Evolutionary conservation across 176 grass and related monocot species (phyloP), one percentile per base, ranked within the genome.

Genomic region (Phoenix roebelenii): DNA sequence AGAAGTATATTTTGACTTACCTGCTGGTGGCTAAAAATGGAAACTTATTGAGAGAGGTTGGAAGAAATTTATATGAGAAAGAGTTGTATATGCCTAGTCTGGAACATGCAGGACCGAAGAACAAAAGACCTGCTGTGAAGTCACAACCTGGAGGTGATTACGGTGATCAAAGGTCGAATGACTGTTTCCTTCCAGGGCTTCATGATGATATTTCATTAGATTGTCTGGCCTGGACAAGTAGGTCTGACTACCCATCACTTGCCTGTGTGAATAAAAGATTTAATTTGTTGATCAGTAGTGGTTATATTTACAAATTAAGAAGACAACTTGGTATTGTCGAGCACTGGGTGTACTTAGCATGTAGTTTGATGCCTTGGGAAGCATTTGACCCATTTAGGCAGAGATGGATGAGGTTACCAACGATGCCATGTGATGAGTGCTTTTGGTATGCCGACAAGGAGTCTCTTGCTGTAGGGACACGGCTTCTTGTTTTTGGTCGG

Each of bases 391-490:
- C 91, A 65, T 79, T 23, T 0, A 82, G 70, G 15, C 82, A 70
- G 23, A 72, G 82, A 60, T 95, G 90, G 90, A 95, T 95, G 86
- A 83, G 72, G 66, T 75, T 95, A 25, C 90, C 86, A 6, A 80
- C 71, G 69, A 79, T 95, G 74, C 90, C 90, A 17, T 95, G 90
- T 10, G 86, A 95, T 16, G 83, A 87, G 25, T 90, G 90, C 68
- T 95, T 95, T 71, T 89, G 80, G 73, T 76, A 75, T 68, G 86
- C 86, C 51, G 91, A 95, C 65, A 95, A 90, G 77, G 91, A 90
- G 52, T 95, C 91, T 3, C 86, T 95, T 54, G 86, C 86, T 5
- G 91, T 95, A 4, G 91, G 85, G n/a, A 95, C 86, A 67, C 80
- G 76, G 32, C 80, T 95, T 61, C 86, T 95, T 70, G 91, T 95